A percentile compares a stretch with the other conserved stretches of the same genome.
phyloP scores from a whole-genome alignment of 345 rosid genomes.

The Rhodomyrtus tomentosa region DNA sequence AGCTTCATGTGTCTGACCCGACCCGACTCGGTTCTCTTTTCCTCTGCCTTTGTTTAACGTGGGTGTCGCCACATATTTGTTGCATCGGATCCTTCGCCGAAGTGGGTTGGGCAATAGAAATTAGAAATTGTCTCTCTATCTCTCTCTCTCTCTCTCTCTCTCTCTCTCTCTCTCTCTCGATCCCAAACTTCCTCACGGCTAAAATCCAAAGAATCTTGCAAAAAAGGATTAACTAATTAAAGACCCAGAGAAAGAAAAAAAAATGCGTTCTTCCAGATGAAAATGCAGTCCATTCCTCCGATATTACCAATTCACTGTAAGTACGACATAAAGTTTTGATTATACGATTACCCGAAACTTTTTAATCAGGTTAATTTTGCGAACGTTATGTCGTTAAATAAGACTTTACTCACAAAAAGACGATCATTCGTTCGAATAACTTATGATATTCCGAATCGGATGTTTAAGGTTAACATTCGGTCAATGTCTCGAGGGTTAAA shows the following conservation, averaged over 20 bases:
- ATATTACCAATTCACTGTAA: background rate
- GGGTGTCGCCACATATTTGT: conserved; percentile 3
- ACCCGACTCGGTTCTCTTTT: background rate
- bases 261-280: background rate
- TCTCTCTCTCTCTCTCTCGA: background rate
- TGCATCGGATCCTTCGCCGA: conserved; percentile 89
- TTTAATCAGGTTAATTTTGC: background rate
- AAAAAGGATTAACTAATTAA: background rate
- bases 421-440: background rate
- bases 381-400: background rate
- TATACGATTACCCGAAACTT: background rate
- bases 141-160: background rate
- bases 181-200: conserved; percentile 9
- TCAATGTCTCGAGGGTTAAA: background rate
- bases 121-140: background rate
- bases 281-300: background rate
- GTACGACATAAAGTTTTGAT: background rate
- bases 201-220: conserved; percentile 14
- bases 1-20: background rate
- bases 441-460: background rate
- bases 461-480: too few species aligned
- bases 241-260: background rate
- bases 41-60: background rate
- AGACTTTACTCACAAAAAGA: background rate
- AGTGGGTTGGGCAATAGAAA: conserved; percentile 12